Evolutionary conservation across 495 filamentous ascomycete genomes (phyloP).

Genomic region (Penicillium antarcticum): DNA sequence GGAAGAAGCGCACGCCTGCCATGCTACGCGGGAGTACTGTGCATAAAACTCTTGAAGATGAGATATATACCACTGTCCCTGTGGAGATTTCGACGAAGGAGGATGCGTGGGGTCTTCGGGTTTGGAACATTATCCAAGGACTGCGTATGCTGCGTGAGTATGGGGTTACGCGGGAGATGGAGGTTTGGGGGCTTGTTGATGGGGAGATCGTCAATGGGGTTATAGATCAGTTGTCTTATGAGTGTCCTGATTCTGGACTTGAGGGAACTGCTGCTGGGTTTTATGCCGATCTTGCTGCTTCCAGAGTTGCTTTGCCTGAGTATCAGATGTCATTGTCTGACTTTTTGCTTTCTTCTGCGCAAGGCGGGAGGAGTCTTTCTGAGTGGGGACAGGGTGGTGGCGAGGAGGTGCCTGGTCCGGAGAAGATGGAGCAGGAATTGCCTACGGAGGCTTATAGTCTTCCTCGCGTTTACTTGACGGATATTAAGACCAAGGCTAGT

Average conservation of each 20-base stretch:
- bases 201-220: conserved; percentile 84
- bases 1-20: conserved; percentile 66
- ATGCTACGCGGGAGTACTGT: conserved; percentile 79
- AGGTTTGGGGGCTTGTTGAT: conserved; percentile 87
- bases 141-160: conserved; percentile 70
- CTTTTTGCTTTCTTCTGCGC: conserved; percentile 43
- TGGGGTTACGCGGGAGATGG: conserved; percentile 83
- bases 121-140: conserved; percentile 94
- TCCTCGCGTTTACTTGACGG: conserved; percentile 68
- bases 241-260: conserved; percentile 67
- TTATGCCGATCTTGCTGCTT: conserved; percentile 34
- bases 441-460: conserved; percentile 26
- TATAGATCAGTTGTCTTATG: conserved; percentile 81
- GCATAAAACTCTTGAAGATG: conserved; percentile 79
- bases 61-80: conserved; percentile 72
- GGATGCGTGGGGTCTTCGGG: conserved; percentile 74
- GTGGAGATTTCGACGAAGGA: conserved; percentile 73
- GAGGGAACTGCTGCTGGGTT: conserved; percentile 48
- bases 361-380: conserved; percentile 34
- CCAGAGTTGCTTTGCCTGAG: conserved; percentile 37
- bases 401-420: neutral
- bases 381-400: conserved; percentile 22
- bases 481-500: conserved; percentile 79
- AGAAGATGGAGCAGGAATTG: conserved; percentile 7
- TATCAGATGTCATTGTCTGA: conserved; percentile 55